phyloP scores from a whole-genome alignment of 2,329 filamentous ascomycete species.

The Penicillium sp. region DNA sequence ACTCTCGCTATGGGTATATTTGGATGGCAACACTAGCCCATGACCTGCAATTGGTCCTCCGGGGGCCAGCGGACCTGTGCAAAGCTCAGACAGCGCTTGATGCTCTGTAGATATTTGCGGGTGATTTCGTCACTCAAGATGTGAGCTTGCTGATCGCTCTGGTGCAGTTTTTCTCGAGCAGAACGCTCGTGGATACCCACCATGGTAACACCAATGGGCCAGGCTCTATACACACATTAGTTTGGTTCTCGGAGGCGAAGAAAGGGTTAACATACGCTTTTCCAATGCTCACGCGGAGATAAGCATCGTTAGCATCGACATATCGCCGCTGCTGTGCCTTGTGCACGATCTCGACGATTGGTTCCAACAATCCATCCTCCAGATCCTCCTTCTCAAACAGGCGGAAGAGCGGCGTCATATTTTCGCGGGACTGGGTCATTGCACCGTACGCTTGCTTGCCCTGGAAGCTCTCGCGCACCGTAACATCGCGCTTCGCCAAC shows the following conservation, averaged over 20 bases:
- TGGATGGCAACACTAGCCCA: conserved; percentile 65
- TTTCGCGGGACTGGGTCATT: conserved; percentile 84
- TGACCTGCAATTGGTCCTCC: conserved; percentile 86
- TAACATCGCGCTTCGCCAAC: conserved; percentile 61
- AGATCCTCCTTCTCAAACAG: conserved; percentile 82
- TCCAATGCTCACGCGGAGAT: conserved; percentile 87
- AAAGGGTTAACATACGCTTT: conserved; percentile 62
- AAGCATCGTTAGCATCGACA: conserved; percentile 95
- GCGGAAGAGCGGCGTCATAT: conserved; percentile 86
- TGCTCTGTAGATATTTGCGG: conserved; percentile 94
- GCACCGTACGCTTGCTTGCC: conserved; percentile 80
- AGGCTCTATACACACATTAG: conserved; percentile 58
- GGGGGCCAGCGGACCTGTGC: conserved; percentile 96
- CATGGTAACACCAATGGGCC: conserved; percentile 99
- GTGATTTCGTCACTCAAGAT: conserved; percentile 97
- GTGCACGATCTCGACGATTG: conserved; percentile 87
- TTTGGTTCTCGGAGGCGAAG: neutral
- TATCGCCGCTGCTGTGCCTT: conserved; percentile 89
- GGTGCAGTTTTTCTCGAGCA: conserved; percentile 91
- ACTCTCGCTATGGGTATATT: conserved; percentile 18
- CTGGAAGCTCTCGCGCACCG: conserved; percentile 70
- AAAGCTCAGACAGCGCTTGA: conserved; percentile 95
- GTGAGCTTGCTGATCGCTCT: conserved; percentile 76
- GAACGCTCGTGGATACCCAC: conserved; percentile 98
- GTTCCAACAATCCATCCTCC: conserved; percentile 75